Evolutionary conservation across 371 early-diverging fungal genomes (phyloP).

Genomic region (Coemansia sp.): DNA sequence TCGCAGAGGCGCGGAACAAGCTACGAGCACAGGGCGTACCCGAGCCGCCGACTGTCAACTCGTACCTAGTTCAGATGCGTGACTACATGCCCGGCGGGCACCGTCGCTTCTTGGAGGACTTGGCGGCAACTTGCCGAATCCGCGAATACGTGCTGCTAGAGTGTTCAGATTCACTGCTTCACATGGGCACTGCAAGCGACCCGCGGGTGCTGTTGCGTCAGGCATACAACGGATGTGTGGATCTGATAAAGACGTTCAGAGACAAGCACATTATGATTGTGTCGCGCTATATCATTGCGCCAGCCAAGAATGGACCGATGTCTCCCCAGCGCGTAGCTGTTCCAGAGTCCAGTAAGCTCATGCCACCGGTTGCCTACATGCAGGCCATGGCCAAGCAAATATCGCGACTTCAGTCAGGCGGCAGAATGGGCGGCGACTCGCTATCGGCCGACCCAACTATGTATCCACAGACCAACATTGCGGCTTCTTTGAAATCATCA

Average conservation of each 20-base stretch:
- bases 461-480: conserved; percentile 45
- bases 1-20: conserved; percentile 20
- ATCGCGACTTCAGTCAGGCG: conserved; percentile 15
- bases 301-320: conserved; percentile 75
- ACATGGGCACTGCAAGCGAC: conserved; percentile 51
- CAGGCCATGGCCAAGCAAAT: conserved; percentile 12
- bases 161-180: conserved; percentile 30
- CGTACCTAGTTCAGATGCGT: conserved; percentile 86
- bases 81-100: conserved; percentile 88
- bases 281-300: conserved; percentile 85
- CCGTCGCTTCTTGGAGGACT: conserved; percentile 79
- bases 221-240: conserved; percentile 77
- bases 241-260: conserved; percentile 79
- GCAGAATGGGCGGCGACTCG: conserved; percentile 43
- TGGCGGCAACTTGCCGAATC: conserved; percentile 56
- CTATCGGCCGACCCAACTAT: conserved; percentile 35
- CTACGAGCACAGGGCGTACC: conserved; percentile 49
- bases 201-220: conserved; percentile 60
- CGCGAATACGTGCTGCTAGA: conserved; percentile 49
- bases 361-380: conserved; percentile 9
- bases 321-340: conserved; percentile 9
- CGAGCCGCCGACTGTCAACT: conserved; percentile 55
- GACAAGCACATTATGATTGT: conserved; percentile 92
- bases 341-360: conserved; percentile 12
- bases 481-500: neutral